A percentile compares a stretch with the other conserved stretches of the same genome.
phyloP scores from a whole-genome alignment of 805 yeast genomes.

The Schwanniomyces pseudopolymorphus region DNA sequence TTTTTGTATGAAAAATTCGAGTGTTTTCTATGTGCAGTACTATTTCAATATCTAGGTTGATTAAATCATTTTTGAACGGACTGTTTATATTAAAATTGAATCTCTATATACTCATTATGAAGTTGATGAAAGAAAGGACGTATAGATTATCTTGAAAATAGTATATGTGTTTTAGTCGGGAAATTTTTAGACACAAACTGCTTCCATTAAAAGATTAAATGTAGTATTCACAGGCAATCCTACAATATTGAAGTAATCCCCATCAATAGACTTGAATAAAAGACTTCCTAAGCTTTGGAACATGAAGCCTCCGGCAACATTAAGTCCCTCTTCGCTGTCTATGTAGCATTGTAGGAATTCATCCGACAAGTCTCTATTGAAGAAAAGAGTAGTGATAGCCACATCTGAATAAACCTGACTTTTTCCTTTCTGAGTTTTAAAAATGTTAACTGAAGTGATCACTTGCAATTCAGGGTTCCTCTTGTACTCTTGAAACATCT shows the following conservation, averaged over 20 bases:
- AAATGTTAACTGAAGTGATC: constrained; percentile 33
- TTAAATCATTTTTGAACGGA: no score
- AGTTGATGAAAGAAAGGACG: no score
- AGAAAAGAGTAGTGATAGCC: constrained; percentile 47
- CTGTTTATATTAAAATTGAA: no score
- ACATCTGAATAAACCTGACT: constrained; percentile 7
- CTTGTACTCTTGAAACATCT: constrained; percentile 28
- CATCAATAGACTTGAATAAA: constrained; percentile 61
- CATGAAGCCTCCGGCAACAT: constrained; percentile 92
- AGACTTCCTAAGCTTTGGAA: constrained; percentile 74
- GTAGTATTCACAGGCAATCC: constrained; percentile 78
- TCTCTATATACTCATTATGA: no score
- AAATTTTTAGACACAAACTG: not conserved
- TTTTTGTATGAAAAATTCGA: constrained; percentile 1
- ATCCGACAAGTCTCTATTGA: constrained; percentile 45
- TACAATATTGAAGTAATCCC: constrained; percentile 84
- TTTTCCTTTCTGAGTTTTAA: constrained; percentile 12
- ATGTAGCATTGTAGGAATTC: constrained; percentile 64
- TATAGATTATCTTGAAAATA: no score
- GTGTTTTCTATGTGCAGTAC: not conserved
- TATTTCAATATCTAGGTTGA: not conserved
- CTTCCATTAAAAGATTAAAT: constrained; percentile 36
- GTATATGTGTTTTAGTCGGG: no score
- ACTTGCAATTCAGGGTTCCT: constrained; percentile 23
- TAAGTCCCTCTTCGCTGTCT: constrained; percentile 66